Base-by-base conservation (phyloP, 140 eudicot species). In the Anethum foeniculum region DNA sequence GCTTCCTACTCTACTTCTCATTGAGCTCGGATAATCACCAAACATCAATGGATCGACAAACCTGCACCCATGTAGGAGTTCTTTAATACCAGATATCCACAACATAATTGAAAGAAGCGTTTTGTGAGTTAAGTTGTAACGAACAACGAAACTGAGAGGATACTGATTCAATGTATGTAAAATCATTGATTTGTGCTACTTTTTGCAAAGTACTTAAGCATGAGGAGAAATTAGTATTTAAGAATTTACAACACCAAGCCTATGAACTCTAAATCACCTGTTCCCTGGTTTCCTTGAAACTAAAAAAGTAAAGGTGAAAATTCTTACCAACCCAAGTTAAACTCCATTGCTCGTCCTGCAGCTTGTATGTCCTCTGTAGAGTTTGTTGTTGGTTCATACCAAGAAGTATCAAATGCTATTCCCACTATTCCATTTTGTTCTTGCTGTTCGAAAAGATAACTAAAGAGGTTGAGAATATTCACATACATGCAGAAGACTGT, bases 21-120 rank as follows among this genome's bases (percentile, higher is more conserved):
- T 94, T n/a, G 90, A 79, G 73, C 80, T 86, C 5, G 98, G 98
- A 82, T 94, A 94, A 58, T 90, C 93, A 47, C 98, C 98, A 39
- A 81, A 82, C 75, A 94, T 87, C 65, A 87, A 77, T 11, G 97
- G 97, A 74, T 94, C 98, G 16, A 94, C 77, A 81, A 92, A 92
- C 97, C 97, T 92, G 77, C 71, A 81, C 32, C 30, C 62, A 25
- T 41, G 81, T 7, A 80, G 27, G 47, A 76, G 6, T 41, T 28
- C 41, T 67, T 67, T 34, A 21, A 12, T 48, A 25, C 49, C 51
- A 77, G 47, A n/a, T 34, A 7, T 60, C 62, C 60, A 75, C 46
- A 48, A 32, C 27, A 75, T 43, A 16, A 30, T 71, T 18, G 5
- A 7, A 32, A 18, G 48, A 30, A 12, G 25, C 36, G 27, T 39